Evolutionary conservation across 1,284 basidiomycete genomes (phyloP), one percentile per base, ranked within the genome.

Genomic region (Papiliotrema fonsecae): DNA sequence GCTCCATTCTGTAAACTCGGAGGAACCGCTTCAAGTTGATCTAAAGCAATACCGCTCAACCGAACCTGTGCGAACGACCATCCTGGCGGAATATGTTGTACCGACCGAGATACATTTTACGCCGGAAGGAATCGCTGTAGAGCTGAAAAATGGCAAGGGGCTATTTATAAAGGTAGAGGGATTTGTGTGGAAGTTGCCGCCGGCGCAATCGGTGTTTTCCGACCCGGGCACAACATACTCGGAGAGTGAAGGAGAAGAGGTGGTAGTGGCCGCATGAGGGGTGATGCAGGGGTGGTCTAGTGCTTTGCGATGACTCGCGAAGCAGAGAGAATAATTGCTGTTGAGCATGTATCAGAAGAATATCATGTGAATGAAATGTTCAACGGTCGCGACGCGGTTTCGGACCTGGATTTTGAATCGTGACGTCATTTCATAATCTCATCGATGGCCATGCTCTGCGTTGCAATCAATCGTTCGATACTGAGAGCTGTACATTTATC

Each of bases 121-220:
- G 2, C 9, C 18, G 11, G 25, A 34, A 2, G 52, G 48, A n/a
- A 19, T 54, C 24, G 21, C 26, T 14, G 38, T 45, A n/a, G 27
- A 44, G 28, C 25, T 38, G 37, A 30, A 50, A 22, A 24, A 37
- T 13, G 38, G 26, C 30, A 30, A 38, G 25, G 37, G 48, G 21
- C 32, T 51, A 16, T 38, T 47, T 22, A 22, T 25, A 14, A 18
- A 26, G n/a, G 44, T 51, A 7, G 37, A 39, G 16, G 49, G 36
- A 21, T 45, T 39, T 19, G 21, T n/a, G 26, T 50, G 49, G 49
- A 27, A 43, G 25, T 18, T 19, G 26, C 11, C 9, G 22, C 28
- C 31, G 28, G 22, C 13, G 9, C 28, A 21, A 35, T 35, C 16
- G 34, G 34, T 18, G 32, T 35, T 27, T 25, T 51, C 28, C 26